phyloP scores from a whole-genome alignment of 768 basidiomycete species.

The Pisolithus microcarpus region DNA sequence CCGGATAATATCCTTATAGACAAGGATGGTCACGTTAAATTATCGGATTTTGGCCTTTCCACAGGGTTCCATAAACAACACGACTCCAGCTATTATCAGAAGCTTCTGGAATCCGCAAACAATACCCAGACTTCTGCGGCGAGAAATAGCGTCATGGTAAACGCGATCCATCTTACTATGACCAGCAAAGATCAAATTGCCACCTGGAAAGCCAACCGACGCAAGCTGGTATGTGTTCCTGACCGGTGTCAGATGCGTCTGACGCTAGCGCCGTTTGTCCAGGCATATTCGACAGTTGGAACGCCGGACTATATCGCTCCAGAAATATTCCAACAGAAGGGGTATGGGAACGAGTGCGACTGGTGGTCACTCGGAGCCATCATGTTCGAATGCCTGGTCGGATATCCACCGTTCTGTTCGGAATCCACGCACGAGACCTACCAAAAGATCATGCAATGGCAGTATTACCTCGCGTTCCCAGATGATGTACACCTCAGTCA shows the following conservation, averaged over 20 bases:
- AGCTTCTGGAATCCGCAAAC: constrained; percentile 62
- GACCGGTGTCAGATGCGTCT: constrained; percentile 1
- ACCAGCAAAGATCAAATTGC: constrained; percentile 88
- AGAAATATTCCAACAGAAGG: constrained; percentile 92
- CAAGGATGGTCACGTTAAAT: constrained; percentile 92
- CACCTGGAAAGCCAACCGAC: constrained; percentile 97
- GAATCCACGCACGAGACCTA: constrained; percentile 97
- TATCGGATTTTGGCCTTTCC: constrained; percentile 97
- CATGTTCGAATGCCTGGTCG: constrained; percentile 97
- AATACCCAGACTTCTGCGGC: constrained; percentile 42
- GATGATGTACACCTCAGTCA: constrained; percentile 89
- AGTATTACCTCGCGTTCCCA: constrained; percentile 77
- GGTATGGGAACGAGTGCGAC: constrained; percentile 98
- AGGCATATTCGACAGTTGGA: constrained; percentile 98
- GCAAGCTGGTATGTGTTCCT: constrained; percentile 74
- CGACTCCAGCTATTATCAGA: constrained; percentile 92
- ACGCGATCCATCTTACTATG: constrained; percentile 95
- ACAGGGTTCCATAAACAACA: constrained; percentile 99
- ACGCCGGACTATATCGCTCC: constrained; percentile 97
- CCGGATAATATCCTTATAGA: constrained; percentile 93
- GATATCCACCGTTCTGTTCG: constrained; percentile 94
- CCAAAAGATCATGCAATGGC: constrained; percentile 96
- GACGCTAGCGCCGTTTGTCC: neutral
- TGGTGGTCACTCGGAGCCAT: constrained; percentile 99
- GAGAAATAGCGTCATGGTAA: constrained; percentile 94